phyloP scores from a whole-genome alignment of 371 early-diverging fungal species.

The Mortierella sp. region DNA sequence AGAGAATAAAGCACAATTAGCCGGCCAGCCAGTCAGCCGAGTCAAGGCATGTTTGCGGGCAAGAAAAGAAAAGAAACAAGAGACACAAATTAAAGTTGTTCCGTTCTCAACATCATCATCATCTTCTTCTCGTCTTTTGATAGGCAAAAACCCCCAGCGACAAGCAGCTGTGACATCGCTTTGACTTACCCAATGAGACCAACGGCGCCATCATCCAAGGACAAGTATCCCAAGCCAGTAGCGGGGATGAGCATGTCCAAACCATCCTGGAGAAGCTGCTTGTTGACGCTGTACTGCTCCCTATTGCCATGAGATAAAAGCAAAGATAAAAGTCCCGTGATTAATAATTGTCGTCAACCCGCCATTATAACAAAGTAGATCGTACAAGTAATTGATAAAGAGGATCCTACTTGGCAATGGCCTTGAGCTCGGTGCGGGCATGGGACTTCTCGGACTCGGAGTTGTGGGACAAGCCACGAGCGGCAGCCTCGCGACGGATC shows the following conservation, averaged over 20 bases:
- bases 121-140: neutral
- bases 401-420: slow-evolving; percentile 62
- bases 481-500: slow-evolving; percentile 46
- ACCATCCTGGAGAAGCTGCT: slow-evolving; percentile 72
- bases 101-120: neutral
- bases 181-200: slow-evolving; percentile 75
- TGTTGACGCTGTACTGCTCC: slow-evolving; percentile 65
- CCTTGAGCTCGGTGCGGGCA: slow-evolving; percentile 55
- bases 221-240: slow-evolving; percentile 68
- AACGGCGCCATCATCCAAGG: slow-evolving; percentile 74
- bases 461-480: slow-evolving; percentile 45
- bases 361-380: neutral
- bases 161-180: neutral
- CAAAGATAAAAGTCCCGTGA: neutral
- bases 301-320: slow-evolving; percentile 43
- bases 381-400: neutral
- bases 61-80: neutral
- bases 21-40: no score
- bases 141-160: neutral
- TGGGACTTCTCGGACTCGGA: slow-evolving; percentile 51
- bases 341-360: neutral
- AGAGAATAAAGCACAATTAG: neutral
- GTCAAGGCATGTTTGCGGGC: no score
- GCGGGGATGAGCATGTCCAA: slow-evolving; percentile 77
- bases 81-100: neutral